Percentiles rank a stretch among this genome's conserved stretches.
Conservation (phyloP, 2,329 filamentous ascomycete species). For the Arthroderma uncinatum region DNA sequence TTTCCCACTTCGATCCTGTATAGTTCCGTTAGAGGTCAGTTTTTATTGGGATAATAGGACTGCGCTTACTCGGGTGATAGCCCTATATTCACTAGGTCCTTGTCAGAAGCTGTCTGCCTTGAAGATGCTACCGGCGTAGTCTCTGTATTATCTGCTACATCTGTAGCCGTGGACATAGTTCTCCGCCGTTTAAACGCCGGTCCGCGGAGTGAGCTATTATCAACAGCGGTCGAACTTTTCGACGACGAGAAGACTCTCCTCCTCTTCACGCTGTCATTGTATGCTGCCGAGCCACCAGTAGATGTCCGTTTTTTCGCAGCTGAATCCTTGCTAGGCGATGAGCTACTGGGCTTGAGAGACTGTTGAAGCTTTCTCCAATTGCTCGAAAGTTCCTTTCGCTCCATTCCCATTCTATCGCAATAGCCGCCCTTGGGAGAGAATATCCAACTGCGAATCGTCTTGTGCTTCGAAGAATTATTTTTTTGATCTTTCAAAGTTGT, state of each 20-base stretch:
- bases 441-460: neutral
- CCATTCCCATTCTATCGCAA: constrained; percentile 25
- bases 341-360: constrained; percentile 29
- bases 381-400: constrained; percentile 35
- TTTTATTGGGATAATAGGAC: neutral
- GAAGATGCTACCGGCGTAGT: neutral
- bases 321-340: constrained; percentile 18
- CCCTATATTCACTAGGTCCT: constrained; percentile 52
- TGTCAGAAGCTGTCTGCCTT: constrained; percentile 3
- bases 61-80: constrained; percentile 36
- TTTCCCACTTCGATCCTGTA: constrained; percentile 62
- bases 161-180: constrained; percentile 3
- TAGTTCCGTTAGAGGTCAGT: constrained; percentile 11
- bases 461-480: neutral
- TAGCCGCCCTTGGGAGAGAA: neutral
- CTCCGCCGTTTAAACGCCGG: constrained; percentile 8
- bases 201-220: neutral
- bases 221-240: neutral
- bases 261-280: constrained; percentile 13
- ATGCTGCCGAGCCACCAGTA: constrained; percentile 8
- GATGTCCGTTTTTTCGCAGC: constrained; percentile 10
- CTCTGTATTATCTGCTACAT: neutral
- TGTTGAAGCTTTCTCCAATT: constrained; percentile 43
- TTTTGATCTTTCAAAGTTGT: neutral
- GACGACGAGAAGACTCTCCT: constrained; percentile 8